phyloP scores from a whole-genome alignment of 305 asterid species.

The Fraxinus sp. region DNA sequence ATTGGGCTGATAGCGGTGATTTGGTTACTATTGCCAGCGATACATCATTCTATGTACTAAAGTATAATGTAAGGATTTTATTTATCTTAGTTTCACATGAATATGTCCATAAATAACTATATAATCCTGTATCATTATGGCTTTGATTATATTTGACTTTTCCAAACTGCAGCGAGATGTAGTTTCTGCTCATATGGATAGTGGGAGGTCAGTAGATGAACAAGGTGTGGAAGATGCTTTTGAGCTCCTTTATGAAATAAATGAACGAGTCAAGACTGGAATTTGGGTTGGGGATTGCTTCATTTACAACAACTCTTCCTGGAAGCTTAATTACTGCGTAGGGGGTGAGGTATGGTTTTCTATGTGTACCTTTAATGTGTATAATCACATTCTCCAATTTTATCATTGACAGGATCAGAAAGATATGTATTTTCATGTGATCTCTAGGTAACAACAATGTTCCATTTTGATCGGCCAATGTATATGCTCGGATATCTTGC shows the following conservation, averaged over 20 bases:
- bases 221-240: conserved; percentile 95
- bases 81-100: conserved; percentile 1
- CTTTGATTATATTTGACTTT: conserved; percentile 21
- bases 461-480: conserved; percentile 97
- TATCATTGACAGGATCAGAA: conserved; percentile 22
- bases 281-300: conserved; percentile 99
- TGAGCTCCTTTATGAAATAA: conserved; percentile 85
- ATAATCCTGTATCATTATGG: conserved; percentile 16
- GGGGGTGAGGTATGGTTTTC: conserved; percentile 89
- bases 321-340: conserved; percentile 96
- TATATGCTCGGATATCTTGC: conserved; percentile 98
- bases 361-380: not conserved
- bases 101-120: not conserved
- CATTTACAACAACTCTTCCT: conserved; percentile 89
- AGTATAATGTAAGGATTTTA: conserved; percentile 61
- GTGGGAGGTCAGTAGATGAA: conserved; percentile 80
- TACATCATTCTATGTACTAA: conserved; percentile 62
- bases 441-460: conserved; percentile 91
- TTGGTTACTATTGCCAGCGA: conserved; percentile 81
- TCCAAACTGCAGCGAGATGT: conserved; percentile 74
- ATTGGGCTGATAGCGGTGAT: conserved; percentile 99
- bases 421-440: conserved; percentile 19
- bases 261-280: conserved; percentile 95
- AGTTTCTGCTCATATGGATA: conserved; percentile 83
- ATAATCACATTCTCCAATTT: conserved; percentile 8